Evolutionary conservation across 75 land plant species (phyloP).

Genomic region (Pinus tabuliformis): DNA sequence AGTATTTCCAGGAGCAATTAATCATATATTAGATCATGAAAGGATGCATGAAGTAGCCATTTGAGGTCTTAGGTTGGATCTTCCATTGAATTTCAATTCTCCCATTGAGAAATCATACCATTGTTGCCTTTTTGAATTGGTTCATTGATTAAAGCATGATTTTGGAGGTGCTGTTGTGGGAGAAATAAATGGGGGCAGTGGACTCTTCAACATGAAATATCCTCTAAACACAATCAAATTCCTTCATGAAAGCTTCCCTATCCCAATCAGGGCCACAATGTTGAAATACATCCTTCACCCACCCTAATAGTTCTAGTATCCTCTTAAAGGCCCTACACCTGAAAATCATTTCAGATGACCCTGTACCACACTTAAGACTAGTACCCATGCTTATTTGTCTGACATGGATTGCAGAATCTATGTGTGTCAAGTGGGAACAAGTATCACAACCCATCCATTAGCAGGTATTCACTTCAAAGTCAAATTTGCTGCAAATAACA

Average conservation of each 20-base stretch:
- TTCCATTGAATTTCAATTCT: too few species aligned
- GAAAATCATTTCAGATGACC: slow-evolving; percentile 68
- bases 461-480: slow-evolving; percentile 88
- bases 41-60: too few species aligned
- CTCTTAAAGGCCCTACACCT: slow-evolving; percentile 81
- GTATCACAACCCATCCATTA: slow-evolving; percentile 92
- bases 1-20: too few species aligned
- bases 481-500: slow-evolving; percentile 83
- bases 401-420: slow-evolving; percentile 80
- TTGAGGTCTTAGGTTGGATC: too few species aligned
- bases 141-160: too few species aligned
- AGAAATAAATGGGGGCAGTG: too few species aligned
- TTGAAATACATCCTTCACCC: slow-evolving; percentile 93
- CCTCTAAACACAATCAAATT: slow-evolving; percentile 79
- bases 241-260: slow-evolving; percentile 57
- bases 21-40: too few species aligned
- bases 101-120: too few species aligned
- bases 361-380: slow-evolving; percentile 29
- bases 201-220: slow-evolving; percentile 50
- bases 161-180: too few species aligned
- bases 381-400: slow-evolving; percentile 50
- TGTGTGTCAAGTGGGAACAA: slow-evolving; percentile 96
- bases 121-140: too few species aligned
- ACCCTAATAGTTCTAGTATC: slow-evolving; percentile 84
- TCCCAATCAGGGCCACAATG: slow-evolving; percentile 86